Evolutionary conservation across 805 yeast genomes (phyloP).

Genomic region (Ogataea methylovora): DNA sequence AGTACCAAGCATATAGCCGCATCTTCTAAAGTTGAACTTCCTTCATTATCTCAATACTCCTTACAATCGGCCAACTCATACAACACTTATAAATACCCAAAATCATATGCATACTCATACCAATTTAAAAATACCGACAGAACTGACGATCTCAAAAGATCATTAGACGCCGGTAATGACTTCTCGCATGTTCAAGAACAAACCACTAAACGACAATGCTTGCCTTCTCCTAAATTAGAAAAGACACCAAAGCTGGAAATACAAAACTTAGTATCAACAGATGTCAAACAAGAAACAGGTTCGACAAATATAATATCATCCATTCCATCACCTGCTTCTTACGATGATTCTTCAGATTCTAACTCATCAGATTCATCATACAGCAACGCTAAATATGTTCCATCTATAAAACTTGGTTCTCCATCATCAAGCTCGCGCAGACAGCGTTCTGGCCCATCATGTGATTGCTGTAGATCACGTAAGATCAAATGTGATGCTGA

Average conservation of each 20-base stretch:
- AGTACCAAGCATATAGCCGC: neutral
- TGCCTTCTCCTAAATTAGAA: constrained; percentile 2
- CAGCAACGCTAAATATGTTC: neutral
- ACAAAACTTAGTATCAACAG: constrained; percentile 9
- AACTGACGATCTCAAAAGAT: too few relatives aligned
- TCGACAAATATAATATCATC: constrained; percentile 1
- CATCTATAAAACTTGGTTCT: constrained; percentile 24
- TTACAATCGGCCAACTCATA: too few relatives aligned
- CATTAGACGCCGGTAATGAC: too few relatives aligned
- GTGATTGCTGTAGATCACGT: constrained; percentile 62
- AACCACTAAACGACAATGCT: too few relatives aligned
- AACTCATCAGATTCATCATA: neutral
- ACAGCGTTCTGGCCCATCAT: constrained; percentile 69
- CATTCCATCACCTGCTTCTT: neutral
- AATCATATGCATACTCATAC: too few relatives aligned
- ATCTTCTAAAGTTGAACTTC: too few relatives aligned
- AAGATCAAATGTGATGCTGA: constrained; percentile 72
- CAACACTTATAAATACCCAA: too few relatives aligned
- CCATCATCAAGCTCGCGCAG: constrained; percentile 29
- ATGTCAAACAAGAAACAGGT: too few relatives aligned
- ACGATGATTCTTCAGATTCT: neutral
- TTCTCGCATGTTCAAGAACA: too few relatives aligned
- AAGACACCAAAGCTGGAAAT: constrained; percentile 15
- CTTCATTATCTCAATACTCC: too few relatives aligned
- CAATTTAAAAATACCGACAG: too few relatives aligned